Percentiles rank a stretch among this genome's conserved stretches.
Conservation (phyloP, 2,329 filamentous ascomycete genomes). For the Hirsutella minnesotensis region DNA sequence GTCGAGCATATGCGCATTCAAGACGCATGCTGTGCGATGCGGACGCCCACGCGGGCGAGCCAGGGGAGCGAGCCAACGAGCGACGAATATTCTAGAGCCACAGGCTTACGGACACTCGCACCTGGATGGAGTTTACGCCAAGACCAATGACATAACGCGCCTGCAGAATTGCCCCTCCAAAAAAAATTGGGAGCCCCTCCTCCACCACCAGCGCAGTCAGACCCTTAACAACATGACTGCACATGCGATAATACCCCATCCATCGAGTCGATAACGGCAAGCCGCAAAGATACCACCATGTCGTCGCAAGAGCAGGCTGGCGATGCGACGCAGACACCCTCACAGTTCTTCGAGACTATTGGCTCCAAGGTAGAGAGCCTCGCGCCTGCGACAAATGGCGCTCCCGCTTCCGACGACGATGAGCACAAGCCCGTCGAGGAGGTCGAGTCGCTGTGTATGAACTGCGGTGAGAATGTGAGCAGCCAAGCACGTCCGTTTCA, state of each 20-base stretch:
- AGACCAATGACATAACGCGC: slow-evolving; percentile 5
- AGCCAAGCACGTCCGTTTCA: background rate
- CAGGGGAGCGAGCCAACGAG: no score
- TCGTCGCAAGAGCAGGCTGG: slow-evolving; percentile 24
- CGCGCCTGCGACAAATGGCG: slow-evolving; percentile 24
- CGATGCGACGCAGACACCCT: slow-evolving; percentile 23
- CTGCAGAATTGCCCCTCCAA: slow-evolving; percentile 11
- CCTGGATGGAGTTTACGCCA: background rate
- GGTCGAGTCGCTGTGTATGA: slow-evolving; percentile 77
- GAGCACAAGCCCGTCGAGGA: slow-evolving; percentile 49
- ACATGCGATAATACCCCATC: background rate
- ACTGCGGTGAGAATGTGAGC: slow-evolving; percentile 65
- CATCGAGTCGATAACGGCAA: no score
- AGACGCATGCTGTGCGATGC: no score
- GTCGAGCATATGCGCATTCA: no score
- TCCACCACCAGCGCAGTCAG: slow-evolving; percentile 7
- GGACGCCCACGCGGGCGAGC: no score
- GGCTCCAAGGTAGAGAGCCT: slow-evolving; percentile 48
- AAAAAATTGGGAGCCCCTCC: slow-evolving; percentile 9
- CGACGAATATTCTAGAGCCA: background rate
- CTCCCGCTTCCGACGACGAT: slow-evolving; percentile 17
- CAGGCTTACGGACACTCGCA: background rate
- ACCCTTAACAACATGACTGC: background rate
- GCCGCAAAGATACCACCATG: slow-evolving; percentile 21
- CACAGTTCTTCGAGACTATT: slow-evolving; percentile 50